Conservation (phyloP, 2,329 filamentous ascomycete species). For the Tolypocladium album region DNA sequence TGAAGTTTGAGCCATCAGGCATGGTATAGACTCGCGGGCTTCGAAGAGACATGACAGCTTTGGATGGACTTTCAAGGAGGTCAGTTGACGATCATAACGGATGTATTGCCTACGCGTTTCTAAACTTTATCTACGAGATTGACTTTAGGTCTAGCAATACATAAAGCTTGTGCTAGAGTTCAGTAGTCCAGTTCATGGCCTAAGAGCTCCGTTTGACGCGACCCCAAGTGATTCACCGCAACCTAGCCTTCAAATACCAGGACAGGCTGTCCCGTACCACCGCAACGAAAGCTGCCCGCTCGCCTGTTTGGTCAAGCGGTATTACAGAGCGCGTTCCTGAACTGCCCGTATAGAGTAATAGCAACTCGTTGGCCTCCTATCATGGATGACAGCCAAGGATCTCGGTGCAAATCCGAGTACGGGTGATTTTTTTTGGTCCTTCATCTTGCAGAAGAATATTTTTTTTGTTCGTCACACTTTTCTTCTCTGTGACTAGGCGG, state of each 20-base stretch:
- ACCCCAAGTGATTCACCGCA: not conserved
- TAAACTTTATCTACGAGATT: not conserved
- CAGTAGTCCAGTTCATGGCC: too few relatives aligned
- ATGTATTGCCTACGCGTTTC: too few relatives aligned
- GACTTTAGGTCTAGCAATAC: not conserved
- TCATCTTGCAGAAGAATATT: not conserved
- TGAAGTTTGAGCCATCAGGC: too few relatives aligned
- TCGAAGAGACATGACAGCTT: too few relatives aligned
- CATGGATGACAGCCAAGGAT: slow-evolving; percentile 22
- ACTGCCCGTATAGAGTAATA: slow-evolving; percentile 21
- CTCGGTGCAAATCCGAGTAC: slow-evolving; percentile 25
- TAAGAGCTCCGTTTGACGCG: not conserved
- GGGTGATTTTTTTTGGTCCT: slow-evolving; percentile 11
- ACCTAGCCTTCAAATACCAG: not conserved
- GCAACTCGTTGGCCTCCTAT: slow-evolving; percentile 26
- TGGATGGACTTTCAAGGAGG: too few relatives aligned
- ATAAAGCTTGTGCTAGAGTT: not conserved
- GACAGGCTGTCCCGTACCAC: not conserved
- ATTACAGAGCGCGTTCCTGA: not conserved
- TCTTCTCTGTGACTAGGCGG: not conserved
- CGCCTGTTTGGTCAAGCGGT: not conserved
- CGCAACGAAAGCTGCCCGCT: not conserved
- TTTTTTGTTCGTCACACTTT: fast-evolving
- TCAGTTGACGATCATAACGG: too few relatives aligned
- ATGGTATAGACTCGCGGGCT: not conserved